These are phyloP conservation scores for Chrysophaeum taylorii DNA, from an alignment of 352 stramenopile species.

Conservation along the genomic window DNA sequence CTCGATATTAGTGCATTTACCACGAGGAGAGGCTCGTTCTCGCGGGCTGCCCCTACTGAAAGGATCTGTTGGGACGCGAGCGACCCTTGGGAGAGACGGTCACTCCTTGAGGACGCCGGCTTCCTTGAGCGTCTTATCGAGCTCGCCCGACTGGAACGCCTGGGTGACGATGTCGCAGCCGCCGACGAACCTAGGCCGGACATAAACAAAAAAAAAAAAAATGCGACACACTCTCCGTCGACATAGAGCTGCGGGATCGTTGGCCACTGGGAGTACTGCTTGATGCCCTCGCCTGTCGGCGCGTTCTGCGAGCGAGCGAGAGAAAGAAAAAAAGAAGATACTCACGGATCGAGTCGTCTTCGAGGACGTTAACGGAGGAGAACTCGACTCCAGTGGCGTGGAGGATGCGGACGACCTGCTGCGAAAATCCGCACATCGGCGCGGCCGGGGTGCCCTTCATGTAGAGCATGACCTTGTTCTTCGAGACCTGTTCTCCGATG, in stretches of 20 bases:
- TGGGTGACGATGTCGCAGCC: conserved; percentile 96
- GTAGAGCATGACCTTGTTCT: conserved; percentile 90
- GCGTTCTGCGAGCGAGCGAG: too few relatives aligned
- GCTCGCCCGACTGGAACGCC: conserved; percentile 79
- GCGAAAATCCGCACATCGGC: conserved; percentile 94
- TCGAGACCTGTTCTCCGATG: conserved; percentile 46
- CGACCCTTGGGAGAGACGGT: too few relatives aligned
- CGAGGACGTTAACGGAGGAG: conserved; percentile 93
- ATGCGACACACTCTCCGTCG: conserved; percentile 65
- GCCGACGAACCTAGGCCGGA: conserved; percentile 94
- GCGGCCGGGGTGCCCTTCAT: conserved; percentile 97
- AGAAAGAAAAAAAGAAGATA: too few relatives aligned
- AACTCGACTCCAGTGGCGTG: conserved; percentile 75
- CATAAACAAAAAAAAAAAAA: too few relatives aligned
- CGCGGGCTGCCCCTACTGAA: too few relatives aligned
- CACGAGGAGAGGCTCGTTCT: too few relatives aligned
- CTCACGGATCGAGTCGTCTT: conserved; percentile 33
- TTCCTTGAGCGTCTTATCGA: conserved; percentile 68
- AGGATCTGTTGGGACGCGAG: too few relatives aligned
- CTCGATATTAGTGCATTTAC: too few relatives aligned
- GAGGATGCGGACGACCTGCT: conserved; percentile 88
- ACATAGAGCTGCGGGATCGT: conserved; percentile 97
- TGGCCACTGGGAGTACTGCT: conserved; percentile 91
- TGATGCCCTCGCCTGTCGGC: conserved; percentile 94
- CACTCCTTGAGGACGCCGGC: too few relatives aligned